phyloP scores from a whole-genome alignment of 1,139 yeast genomes.

The Arxiozyma slooffiae region DNA sequence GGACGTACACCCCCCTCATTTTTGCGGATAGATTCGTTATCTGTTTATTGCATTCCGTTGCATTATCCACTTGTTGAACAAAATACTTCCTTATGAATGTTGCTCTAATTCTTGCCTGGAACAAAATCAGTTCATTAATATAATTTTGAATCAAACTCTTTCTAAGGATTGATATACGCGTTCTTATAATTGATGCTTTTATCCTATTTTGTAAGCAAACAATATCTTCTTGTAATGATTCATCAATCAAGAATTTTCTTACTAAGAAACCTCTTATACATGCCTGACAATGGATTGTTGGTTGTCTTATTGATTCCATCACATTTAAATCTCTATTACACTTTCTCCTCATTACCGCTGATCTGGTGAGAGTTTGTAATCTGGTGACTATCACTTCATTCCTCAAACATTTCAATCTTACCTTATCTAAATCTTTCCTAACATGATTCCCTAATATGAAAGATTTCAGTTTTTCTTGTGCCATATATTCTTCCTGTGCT shows the following conservation, averaged over 20 bases:
- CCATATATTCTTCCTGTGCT: background rate
- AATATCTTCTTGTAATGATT: background rate
- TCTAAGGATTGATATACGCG: background rate
- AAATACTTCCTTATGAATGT: background rate
- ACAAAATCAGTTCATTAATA: background rate
- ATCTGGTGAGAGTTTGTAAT: slow-evolving; percentile 34
- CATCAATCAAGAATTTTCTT: slow-evolving; percentile 1
- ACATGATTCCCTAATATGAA: slow-evolving; percentile 28
- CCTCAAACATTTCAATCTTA: slow-evolving; percentile 4
- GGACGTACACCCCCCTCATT: slow-evolving; percentile 37
- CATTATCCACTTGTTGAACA: background rate
- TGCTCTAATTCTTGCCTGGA: background rate
- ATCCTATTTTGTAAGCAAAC: slow-evolving; percentile 3
- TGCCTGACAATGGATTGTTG: slow-evolving; percentile 8
- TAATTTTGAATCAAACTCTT: background rate
- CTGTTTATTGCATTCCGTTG: too few relatives aligned
- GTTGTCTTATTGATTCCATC: slow-evolving; percentile 1
- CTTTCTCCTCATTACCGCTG: slow-evolving; percentile 17
- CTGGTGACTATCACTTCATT: slow-evolving; percentile 10
- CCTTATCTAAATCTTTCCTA: slow-evolving; percentile 15
- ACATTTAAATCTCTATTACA: background rate
- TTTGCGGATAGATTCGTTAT: slow-evolving; percentile 34
- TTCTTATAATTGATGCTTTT: slow-evolving; percentile 27
- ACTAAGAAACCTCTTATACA: slow-evolving; percentile 14
- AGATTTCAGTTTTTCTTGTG: slow-evolving; percentile 30